Conservation (phyloP, 345 rosid genomes). For the Populus davidiana region DNA sequence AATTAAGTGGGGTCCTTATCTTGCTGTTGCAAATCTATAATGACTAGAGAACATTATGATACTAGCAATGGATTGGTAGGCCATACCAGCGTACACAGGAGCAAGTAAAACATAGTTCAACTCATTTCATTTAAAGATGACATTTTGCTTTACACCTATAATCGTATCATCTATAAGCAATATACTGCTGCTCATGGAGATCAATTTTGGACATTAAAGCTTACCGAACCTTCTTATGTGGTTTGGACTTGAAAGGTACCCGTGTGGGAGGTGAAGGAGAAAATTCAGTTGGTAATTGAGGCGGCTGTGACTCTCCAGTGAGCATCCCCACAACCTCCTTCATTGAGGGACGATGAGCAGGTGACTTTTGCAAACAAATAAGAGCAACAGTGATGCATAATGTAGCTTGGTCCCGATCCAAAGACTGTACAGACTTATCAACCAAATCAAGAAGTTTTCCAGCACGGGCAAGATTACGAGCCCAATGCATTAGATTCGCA, state of each 20-base stretch:
- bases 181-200: neutral
- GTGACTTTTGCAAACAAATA: conserved; percentile 80
- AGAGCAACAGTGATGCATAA: conserved; percentile 78
- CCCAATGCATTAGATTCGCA: conserved; percentile 91
- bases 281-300: conserved; percentile 68
- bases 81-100: conserved; percentile 5
- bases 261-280: conserved; percentile 79
- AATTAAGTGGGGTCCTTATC: conserved; percentile 3
- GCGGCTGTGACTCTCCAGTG: conserved; percentile 49
- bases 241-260: conserved; percentile 32
- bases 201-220: neutral
- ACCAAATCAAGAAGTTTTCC: conserved; percentile 79
- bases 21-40: conserved; percentile 4
- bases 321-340: conserved; percentile 78
- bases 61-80: conserved; percentile 10
- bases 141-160: conserved; percentile 20
- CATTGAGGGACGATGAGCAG: conserved; percentile 68
- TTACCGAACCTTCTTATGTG: conserved; percentile 18
- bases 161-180: conserved; percentile 15
- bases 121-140: conserved; percentile 15
- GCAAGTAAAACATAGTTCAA: conserved; percentile 15
- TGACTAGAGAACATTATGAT: conserved; percentile 10
- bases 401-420: conserved; percentile 68
- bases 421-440: conserved; percentile 49
- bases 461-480: conserved; percentile 64